Evolutionary conservation across 805 yeast species (phyloP).

Genomic region (Nakazawaea laoshanensis): DNA sequence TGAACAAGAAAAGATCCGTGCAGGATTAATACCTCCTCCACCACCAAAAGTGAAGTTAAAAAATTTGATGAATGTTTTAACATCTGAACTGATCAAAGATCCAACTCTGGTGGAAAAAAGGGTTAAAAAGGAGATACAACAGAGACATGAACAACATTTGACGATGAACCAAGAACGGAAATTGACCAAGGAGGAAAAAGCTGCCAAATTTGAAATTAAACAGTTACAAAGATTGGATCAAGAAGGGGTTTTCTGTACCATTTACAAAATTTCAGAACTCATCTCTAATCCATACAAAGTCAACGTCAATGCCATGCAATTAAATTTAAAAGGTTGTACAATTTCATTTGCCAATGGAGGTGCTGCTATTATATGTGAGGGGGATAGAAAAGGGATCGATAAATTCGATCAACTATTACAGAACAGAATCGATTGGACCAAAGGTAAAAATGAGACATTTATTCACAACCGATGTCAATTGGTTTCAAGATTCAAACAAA

Average conservation of each 20-base stretch:
- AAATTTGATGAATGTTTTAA: constrained; percentile 78
- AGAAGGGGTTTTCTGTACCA: constrained; percentile 47
- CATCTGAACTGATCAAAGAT: constrained; percentile 78
- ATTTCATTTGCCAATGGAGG: constrained; percentile 30
- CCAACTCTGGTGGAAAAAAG: constrained; percentile 79
- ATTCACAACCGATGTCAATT: constrained; percentile 33
- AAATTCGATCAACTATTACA: constrained; percentile 55
- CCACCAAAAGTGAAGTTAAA: constrained; percentile 80
- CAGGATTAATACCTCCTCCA: constrained; percentile 84
- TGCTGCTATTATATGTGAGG: constrained; percentile 65
- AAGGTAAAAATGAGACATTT: constrained; percentile 24
- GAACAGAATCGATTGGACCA: constrained; percentile 65
- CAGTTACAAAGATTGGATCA: constrained; percentile 35
- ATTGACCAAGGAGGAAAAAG: constrained; percentile 47
- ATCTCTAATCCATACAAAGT: constrained; percentile 64
- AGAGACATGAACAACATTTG: constrained; percentile 52
- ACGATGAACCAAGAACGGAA: constrained; percentile 53
- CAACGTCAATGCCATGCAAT: constrained; percentile 73
- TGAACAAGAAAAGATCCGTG: constrained; percentile 64
- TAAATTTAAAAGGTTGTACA: constrained; percentile 56
- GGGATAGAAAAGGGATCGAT: constrained; percentile 53
- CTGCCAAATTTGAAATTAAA: constrained; percentile 38
- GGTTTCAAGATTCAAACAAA: constrained; percentile 67
- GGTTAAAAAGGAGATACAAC: constrained; percentile 62
- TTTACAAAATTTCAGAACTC: constrained; percentile 41